These are phyloP conservation scores for Apostasia shenzhenica DNA, from an alignment of 106 monocot genomes.

Conservation along the genomic window DNA sequence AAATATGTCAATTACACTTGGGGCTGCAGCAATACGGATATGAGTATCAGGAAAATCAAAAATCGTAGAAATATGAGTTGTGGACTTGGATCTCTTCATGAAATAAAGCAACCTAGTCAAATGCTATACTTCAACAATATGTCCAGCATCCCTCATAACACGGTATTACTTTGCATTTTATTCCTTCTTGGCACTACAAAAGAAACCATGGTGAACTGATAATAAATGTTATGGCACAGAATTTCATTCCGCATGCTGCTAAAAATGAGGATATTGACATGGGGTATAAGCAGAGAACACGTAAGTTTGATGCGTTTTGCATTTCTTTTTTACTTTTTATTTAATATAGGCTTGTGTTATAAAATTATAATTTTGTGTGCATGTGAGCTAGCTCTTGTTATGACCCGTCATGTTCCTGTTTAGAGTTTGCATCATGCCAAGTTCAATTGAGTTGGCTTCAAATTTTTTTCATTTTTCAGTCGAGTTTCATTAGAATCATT, in stretches of 20 bases:
- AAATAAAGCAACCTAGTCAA: conserved; percentile 18
- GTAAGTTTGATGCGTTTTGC: too few relatives aligned
- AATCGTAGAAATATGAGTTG: conserved; percentile 14
- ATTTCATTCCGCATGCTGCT: conserved; percentile 6
- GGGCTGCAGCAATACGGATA: conserved; percentile 53
- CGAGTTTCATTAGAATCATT: too few relatives aligned
- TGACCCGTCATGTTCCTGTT: too few relatives aligned
- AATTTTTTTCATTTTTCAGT: too few relatives aligned
- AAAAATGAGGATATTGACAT: neutral
- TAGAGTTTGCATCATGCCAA: too few relatives aligned
- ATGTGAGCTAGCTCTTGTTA: too few relatives aligned
- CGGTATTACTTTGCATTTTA: conserved; percentile 12
- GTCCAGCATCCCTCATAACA: conserved; percentile 11
- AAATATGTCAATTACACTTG: conserved; percentile 84
- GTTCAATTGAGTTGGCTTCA: too few relatives aligned
- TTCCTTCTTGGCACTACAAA: neutral
- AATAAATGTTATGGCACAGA: conserved; percentile 10
- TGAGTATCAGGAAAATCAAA: conserved; percentile 14
- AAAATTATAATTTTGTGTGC: too few relatives aligned
- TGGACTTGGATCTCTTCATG: conserved; percentile 27
- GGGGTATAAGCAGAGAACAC: neutral
- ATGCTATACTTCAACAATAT: conserved; percentile 15
- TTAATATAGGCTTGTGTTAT: too few relatives aligned
- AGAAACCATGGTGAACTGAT: neutral
- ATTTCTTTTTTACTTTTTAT: too few relatives aligned